phyloP scores from a whole-genome alignment of 192 early-diverging fungal genomes.

The Umbelopsis isabellina region DNA sequence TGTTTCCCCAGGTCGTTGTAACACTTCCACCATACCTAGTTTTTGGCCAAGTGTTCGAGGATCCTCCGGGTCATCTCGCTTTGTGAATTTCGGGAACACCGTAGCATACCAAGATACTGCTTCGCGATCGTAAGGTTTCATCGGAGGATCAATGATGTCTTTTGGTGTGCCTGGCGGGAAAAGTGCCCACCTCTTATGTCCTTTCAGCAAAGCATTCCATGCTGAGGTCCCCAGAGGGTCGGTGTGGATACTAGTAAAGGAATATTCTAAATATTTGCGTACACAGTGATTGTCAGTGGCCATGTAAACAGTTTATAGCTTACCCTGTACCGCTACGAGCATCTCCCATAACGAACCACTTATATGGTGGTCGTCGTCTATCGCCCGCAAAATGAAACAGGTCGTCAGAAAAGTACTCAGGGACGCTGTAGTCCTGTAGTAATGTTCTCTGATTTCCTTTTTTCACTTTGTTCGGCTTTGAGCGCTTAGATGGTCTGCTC shows the following conservation, averaged over 20 bases:
- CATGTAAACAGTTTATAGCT: slow-evolving; percentile 18
- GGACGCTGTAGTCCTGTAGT: slow-evolving; percentile 66
- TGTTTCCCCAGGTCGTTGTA: slow-evolving; percentile 78
- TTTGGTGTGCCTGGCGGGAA: slow-evolving; percentile 74
- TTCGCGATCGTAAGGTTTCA: slow-evolving; percentile 67
- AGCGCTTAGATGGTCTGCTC: slow-evolving; percentile 2
- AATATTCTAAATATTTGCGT: not conserved
- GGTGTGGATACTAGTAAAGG: slow-evolving; percentile 46
- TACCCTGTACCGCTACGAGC: slow-evolving; percentile 74
- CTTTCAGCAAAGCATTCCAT: slow-evolving; percentile 75
- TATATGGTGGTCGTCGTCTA: slow-evolving; percentile 66
- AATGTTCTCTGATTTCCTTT: slow-evolving; percentile 32
- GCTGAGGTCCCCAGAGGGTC: slow-evolving; percentile 83
- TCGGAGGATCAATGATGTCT: slow-evolving; percentile 58
- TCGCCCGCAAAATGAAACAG: slow-evolving; percentile 68
- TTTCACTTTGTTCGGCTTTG: not conserved
- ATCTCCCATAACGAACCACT: slow-evolving; percentile 80
- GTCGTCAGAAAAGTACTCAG: slow-evolving; percentile 75
- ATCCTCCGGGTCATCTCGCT: slow-evolving; percentile 26
- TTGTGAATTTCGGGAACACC: slow-evolving; percentile 57
- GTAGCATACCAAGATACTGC: slow-evolving; percentile 75
- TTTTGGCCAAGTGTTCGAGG: slow-evolving; percentile 56
- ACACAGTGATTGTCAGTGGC: not conserved
- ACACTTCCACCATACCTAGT: slow-evolving; percentile 68
- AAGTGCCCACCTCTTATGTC: slow-evolving; percentile 78